A percentile compares a stretch with the other conserved stretches of the same genome.
These are phyloP conservation scores for Erythrobasidium hasegawianum DNA, from an alignment of 1,284 basidiomycete genomes.

Conservation along the genomic window DNA sequence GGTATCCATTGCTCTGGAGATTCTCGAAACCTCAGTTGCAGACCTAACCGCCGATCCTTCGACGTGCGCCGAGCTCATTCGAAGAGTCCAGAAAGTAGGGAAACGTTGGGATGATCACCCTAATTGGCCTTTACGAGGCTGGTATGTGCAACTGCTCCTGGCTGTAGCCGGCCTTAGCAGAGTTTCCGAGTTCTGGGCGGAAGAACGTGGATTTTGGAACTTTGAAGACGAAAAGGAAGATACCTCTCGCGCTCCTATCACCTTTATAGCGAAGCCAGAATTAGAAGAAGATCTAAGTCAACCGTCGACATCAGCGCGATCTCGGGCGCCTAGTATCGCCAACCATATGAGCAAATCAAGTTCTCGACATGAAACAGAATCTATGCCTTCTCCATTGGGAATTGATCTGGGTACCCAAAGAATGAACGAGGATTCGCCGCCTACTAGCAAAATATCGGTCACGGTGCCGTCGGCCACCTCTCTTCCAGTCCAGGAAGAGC, in stretches of 20 bases:
- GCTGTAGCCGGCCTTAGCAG: constrained; percentile 94
- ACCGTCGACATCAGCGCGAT: neutral
- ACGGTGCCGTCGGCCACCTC: constrained; percentile 10
- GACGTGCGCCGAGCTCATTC: constrained; percentile 78
- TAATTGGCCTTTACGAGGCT: constrained; percentile 94
- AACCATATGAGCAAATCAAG: neutral
- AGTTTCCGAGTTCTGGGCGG: constrained; percentile 99
- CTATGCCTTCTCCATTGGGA: constrained; percentile 21
- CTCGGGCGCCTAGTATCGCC: constrained; percentile 17
- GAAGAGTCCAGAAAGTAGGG: constrained; percentile 84
- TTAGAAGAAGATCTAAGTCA: constrained; percentile 25
- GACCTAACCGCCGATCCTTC: constrained; percentile 81
- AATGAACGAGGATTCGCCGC: constrained; percentile 18
- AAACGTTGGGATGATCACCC: constrained; percentile 95
- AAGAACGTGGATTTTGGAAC: constrained; percentile 99
- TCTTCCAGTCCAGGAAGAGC: neutral
- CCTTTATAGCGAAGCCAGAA: constrained; percentile 71
- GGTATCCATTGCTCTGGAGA: constrained; percentile 89
- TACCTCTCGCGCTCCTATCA: constrained; percentile 67
- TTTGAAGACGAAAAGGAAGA: constrained; percentile 81
- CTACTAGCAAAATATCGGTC: constrained; percentile 8
- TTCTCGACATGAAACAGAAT: neutral
- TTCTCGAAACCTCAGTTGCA: constrained; percentile 81
- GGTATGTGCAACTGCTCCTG: constrained; percentile 95
- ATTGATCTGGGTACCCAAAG: constrained; percentile 31